These are phyloP conservation scores for Termitomyces sp. DNA, from an alignment of 768 basidiomycete genomes.

Conservation along the genomic window DNA sequence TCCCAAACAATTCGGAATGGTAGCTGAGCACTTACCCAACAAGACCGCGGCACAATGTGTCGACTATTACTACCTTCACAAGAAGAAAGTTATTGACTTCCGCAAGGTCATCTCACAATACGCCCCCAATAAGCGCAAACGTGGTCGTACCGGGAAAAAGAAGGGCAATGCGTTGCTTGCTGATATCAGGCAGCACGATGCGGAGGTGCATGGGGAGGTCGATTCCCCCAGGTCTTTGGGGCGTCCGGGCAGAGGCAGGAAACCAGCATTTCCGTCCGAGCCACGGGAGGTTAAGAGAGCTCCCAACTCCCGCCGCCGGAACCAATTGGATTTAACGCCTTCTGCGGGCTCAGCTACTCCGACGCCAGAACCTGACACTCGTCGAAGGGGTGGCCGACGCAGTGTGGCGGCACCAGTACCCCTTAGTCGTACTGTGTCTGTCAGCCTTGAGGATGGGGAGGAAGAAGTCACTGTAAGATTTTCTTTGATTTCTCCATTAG, in stretches of 20 bases:
- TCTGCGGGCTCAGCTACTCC: conserved; percentile 45
- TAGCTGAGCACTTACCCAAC: conserved; percentile 74
- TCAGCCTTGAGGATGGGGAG: conserved; percentile 18
- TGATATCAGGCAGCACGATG: conserved; percentile 80
- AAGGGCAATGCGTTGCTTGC: conserved; percentile 79
- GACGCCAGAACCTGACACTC: conserved; percentile 63
- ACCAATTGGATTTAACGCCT: conserved; percentile 46
- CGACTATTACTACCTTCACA: conserved; percentile 91
- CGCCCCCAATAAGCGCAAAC: conserved; percentile 62
- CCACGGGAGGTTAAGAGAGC: conserved; percentile 29
- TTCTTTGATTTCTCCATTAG: not conserved
- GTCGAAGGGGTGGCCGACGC: conserved; percentile 19
- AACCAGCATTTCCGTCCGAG: conserved; percentile 23
- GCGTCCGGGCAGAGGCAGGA: conserved; percentile 39
- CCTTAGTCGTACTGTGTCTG: conserved; percentile 17
- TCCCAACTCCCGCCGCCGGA: conserved; percentile 32
- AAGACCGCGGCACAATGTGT: conserved; percentile 91
- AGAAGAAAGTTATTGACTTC: conserved; percentile 85
- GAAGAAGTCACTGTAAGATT: conserved; percentile 20
- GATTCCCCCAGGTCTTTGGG: conserved; percentile 33
- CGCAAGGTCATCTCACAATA: conserved; percentile 67
- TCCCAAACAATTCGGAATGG: conserved; percentile 96
- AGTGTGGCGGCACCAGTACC: conserved; percentile 10
- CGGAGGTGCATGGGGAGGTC: conserved; percentile 38
- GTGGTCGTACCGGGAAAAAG: conserved; percentile 63